Conservation (phyloP, 192 early-diverging fungal genomes). For the Radiomyces spectabilis region DNA sequence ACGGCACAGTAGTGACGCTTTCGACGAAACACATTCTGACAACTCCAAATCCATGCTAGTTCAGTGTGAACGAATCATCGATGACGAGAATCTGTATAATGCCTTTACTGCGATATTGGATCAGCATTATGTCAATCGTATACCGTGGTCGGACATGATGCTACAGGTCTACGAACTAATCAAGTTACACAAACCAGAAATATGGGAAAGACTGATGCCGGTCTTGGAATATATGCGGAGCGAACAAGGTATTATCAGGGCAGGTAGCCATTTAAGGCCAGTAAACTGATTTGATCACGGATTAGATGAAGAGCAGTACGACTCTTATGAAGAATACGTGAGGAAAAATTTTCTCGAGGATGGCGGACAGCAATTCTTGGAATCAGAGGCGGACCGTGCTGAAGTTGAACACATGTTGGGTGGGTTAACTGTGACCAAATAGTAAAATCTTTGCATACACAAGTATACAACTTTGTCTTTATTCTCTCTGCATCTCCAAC, state of each 20-base stretch:
- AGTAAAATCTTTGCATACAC: too few species aligned
- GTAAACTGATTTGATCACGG: too few species aligned
- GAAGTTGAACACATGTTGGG: conserved; percentile 19
- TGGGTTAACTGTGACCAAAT: too few species aligned
- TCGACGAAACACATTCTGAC: background rate
- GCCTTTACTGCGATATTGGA: conserved; percentile 4
- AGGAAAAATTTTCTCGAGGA: conserved; percentile 19
- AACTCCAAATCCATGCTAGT: too few species aligned
- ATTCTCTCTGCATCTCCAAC: too few species aligned
- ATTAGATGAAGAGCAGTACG: conserved; percentile 10
- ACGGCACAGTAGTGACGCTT: background rate
- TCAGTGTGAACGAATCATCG: too few species aligned
- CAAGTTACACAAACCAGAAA: background rate
- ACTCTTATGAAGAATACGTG: conserved; percentile 23
- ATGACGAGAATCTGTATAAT: conserved; percentile 3
- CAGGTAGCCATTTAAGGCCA: too few species aligned
- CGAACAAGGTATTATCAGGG: conserved; percentile 3
- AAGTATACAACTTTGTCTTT: too few species aligned
- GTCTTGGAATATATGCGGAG: background rate
- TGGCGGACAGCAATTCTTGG: conserved; percentile 17
- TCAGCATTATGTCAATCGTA: background rate
- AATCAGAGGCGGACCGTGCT: conserved; percentile 21
- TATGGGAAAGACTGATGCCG: conserved; percentile 2
- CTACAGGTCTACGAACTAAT: conserved; percentile 5
- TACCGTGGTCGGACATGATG: conserved; percentile 1